phyloP scores from a whole-genome alignment of 2,329 filamentous ascomycete genomes.

The Hypoxylon sp. region DNA sequence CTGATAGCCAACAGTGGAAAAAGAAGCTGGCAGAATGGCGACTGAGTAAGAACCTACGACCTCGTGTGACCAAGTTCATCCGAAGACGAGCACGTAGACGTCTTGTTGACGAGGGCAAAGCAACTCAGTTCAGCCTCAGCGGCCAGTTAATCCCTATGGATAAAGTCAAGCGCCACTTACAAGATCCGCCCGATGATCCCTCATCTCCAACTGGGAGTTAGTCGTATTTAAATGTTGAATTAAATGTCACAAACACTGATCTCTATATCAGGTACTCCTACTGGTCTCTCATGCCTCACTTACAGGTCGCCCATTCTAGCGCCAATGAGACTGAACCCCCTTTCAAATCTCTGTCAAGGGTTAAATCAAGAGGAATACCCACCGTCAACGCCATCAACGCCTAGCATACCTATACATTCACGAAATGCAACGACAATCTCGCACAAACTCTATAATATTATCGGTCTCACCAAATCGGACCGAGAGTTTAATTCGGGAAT shows the following conservation, averaged over 20 bases:
- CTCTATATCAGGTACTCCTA: not conserved
- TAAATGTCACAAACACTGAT: not conserved
- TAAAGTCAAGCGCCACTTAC: conserved; percentile 6
- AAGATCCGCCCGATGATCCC: conserved; percentile 1
- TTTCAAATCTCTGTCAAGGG: not conserved
- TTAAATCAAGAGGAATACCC: not conserved
- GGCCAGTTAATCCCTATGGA: conserved; percentile 1
- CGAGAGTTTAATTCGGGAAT: not conserved
- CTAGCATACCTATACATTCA: not conserved
- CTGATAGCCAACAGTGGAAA: conserved; percentile 6
- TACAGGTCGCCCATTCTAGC: conserved; percentile 2
- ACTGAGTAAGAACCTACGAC: not conserved
- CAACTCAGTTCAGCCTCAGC: not conserved
- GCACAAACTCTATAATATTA: not conserved
- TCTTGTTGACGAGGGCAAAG: not conserved
- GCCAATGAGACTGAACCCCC: not conserved
- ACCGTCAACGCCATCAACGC: not conserved
- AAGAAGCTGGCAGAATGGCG: conserved; percentile 11
- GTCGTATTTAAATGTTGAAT: not conserved
- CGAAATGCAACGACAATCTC: not conserved
- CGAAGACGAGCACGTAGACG: conserved; percentile 1
- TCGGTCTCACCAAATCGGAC: not conserved
- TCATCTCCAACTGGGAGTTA: conserved; percentile 11
- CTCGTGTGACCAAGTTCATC: not conserved
- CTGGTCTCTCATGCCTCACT: conserved; percentile 1